A percentile compares a stretch with the other conserved stretches of the same genome.
These are phyloP conservation scores for Sphaerulina populicola DNA, from an alignment of 2,329 filamentous ascomycete genomes.

Conservation along the genomic window DNA sequence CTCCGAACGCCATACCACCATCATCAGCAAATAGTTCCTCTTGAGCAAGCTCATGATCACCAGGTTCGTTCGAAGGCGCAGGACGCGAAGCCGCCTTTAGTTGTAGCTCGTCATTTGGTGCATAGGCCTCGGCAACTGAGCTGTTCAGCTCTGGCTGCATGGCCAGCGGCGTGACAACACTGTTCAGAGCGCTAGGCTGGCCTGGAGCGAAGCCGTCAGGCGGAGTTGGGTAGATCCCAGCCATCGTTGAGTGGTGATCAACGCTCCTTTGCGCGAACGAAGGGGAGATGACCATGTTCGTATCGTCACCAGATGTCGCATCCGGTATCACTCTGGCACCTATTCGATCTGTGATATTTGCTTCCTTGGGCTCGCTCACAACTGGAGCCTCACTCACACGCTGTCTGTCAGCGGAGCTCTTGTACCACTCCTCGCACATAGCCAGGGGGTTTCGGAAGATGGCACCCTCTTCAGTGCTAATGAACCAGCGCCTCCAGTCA, in stretches of 20 bases:
- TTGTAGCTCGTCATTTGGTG: conserved; percentile 23
- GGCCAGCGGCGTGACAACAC: conserved; percentile 14
- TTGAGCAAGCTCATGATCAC: conserved; percentile 34
- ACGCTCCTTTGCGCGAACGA: conserved; percentile 34
- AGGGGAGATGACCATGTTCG: conserved; percentile 19
- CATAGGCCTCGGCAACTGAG: neutral
- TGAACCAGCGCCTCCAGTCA: conserved; percentile 25
- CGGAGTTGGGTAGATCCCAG: conserved; percentile 62
- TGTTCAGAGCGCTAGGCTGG: conserved; percentile 20
- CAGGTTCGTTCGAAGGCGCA: neutral
- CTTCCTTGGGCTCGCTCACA: neutral
- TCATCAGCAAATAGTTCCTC: conserved; percentile 62
- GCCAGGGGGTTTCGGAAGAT: conserved; percentile 30
- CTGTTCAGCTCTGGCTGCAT: conserved; percentile 11
- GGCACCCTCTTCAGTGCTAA: conserved; percentile 9
- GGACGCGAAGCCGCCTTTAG: conserved; percentile 17
- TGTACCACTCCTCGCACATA: conserved; percentile 28
- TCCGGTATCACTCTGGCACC: conserved; percentile 1
- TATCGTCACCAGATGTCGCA: neutral
- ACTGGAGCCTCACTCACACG: conserved; percentile 9
- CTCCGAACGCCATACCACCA: conserved; percentile 20
- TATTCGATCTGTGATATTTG: neutral
- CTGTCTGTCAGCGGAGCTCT: conserved; percentile 16
- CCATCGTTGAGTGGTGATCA: conserved; percentile 34
- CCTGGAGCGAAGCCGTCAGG: conserved; percentile 47